Evolutionary conservation across 2,329 filamentous ascomycete genomes (phyloP).

Genomic region (Penicillium fuscoglaucum): DNA sequence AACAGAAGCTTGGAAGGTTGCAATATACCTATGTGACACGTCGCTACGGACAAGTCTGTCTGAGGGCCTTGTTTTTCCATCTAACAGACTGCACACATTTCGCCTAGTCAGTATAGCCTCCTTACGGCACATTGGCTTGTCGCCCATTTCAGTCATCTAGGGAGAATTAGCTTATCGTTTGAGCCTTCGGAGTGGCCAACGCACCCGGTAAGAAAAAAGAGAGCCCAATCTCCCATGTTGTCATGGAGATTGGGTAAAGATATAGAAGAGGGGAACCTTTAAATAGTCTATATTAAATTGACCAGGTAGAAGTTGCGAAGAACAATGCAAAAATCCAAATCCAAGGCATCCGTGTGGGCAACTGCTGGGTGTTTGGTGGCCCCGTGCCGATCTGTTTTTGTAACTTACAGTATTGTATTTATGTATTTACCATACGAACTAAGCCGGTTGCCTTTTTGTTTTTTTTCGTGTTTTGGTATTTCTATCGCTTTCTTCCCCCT

Average conservation of each 20-base stretch:
- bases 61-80: constrained; percentile 1
- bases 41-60: neutral
- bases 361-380: neutral
- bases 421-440: neutral
- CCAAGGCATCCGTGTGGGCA: neutral
- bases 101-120: neutral
- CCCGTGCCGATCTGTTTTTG: neutral
- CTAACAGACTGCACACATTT: neutral
- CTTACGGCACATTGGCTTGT: neutral
- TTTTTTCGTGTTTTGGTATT: neutral
- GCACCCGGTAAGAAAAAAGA: neutral
- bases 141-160: constrained; percentile 1
- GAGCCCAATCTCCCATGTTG: neutral
- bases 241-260: neutral
- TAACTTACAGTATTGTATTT: too few relatives aligned
- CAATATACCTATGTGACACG: constrained; percentile 7
- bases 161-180: neutral
- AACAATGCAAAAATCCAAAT: neutral
- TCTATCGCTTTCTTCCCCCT: neutral
- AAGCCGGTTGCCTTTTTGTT: neutral
- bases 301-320: neutral
- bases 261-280: neutral
- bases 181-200: neutral
- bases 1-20: neutral
- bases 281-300: neutral